Percentiles rank a stretch among this genome's conserved stretches.
Evolutionary conservation across 164 flowering plant species (phyloP).

Genomic region (Kingdonia uniflora): DNA sequence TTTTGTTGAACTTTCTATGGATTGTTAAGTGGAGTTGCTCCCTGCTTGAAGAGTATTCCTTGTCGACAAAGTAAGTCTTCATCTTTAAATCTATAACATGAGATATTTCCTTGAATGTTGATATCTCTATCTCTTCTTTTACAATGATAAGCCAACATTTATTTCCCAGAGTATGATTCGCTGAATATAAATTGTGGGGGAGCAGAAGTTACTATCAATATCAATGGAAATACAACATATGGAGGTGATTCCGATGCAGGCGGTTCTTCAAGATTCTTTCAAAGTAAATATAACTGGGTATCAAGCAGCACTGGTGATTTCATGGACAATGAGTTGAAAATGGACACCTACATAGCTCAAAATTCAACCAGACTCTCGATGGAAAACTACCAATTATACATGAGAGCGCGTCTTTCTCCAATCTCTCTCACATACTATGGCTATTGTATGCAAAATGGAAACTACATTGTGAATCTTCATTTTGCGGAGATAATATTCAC

Average conservation of each 20-base stretch:
- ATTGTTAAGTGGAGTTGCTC: slow-evolving; percentile 24
- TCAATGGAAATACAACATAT: neutral
- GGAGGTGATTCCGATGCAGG: neutral
- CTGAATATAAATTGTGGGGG: slow-evolving; percentile 11
- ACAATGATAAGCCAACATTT: neutral
- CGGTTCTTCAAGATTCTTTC: slow-evolving; percentile 5
- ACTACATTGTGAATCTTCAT: slow-evolving; percentile 12
- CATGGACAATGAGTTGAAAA: neutral
- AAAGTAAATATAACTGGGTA: slow-evolving; percentile 9
- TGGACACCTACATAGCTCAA: neutral
- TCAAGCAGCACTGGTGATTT: slow-evolving; percentile 7
- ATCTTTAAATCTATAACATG: neutral
- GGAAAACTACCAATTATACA: slow-evolving; percentile 2
- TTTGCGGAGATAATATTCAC: too few relatives aligned
- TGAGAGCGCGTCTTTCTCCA: slow-evolving; percentile 10
- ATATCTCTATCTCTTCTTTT: neutral
- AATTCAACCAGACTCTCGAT: slow-evolving; percentile 1
- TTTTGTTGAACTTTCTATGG: neutral
- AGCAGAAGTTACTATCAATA: too few relatives aligned
- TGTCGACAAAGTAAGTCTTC: slow-evolving; percentile 51
- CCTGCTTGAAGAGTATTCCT: slow-evolving; percentile 32
- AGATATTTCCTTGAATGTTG: neutral
- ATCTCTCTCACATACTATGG: slow-evolving; percentile 8
- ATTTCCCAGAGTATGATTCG: slow-evolving; percentile 1
- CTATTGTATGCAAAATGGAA: slow-evolving; percentile 7